A percentile compares a stretch with the other conserved stretches of the same genome.
These are phyloP conservation scores for Blastobotrys persicus DNA, from an alignment of 1,139 yeast species.

Conservation along the genomic window DNA sequence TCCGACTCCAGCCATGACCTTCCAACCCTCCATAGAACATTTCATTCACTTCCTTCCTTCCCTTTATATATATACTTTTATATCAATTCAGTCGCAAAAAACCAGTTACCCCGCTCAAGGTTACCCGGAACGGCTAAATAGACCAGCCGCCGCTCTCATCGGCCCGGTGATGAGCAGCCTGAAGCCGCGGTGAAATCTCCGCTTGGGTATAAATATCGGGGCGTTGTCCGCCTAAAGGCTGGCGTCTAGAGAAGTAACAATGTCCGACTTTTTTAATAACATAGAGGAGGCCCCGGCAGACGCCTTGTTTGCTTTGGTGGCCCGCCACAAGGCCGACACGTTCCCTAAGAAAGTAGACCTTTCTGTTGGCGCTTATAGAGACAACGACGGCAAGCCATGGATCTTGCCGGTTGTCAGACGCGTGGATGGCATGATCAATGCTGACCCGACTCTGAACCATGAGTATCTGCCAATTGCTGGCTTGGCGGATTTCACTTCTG, in stretches of 20 bases:
- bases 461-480: slow-evolving; percentile 90
- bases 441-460: slow-evolving; percentile 71
- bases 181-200: slow-evolving; percentile 4
- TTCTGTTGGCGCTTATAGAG: slow-evolving; percentile 94
- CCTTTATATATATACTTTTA: no score
- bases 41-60: no score
- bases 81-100: no score
- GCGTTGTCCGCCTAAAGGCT: neutral
- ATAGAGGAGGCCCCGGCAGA: slow-evolving; percentile 27
- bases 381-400: slow-evolving; percentile 80
- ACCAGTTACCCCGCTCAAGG: neutral
- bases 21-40: no score
- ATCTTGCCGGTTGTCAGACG: slow-evolving; percentile 75
- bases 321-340: slow-evolving; percentile 61
- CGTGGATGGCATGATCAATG: slow-evolving; percentile 56
- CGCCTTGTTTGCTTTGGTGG: slow-evolving; percentile 71
- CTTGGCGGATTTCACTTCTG: slow-evolving; percentile 60
- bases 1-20: no score
- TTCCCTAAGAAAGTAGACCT: slow-evolving; percentile 63
- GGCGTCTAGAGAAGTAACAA: neutral
- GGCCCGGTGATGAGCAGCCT: slow-evolving; percentile 1
- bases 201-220: slow-evolving; percentile 1
- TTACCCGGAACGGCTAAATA: slow-evolving; percentile 5
- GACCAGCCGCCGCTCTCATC: neutral
- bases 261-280: neutral